Evolutionary conservation across 2,329 filamentous ascomycete species (phyloP), one percentile per base, ranked within the genome.

Genomic region (Chaetomium sp.): DNA sequence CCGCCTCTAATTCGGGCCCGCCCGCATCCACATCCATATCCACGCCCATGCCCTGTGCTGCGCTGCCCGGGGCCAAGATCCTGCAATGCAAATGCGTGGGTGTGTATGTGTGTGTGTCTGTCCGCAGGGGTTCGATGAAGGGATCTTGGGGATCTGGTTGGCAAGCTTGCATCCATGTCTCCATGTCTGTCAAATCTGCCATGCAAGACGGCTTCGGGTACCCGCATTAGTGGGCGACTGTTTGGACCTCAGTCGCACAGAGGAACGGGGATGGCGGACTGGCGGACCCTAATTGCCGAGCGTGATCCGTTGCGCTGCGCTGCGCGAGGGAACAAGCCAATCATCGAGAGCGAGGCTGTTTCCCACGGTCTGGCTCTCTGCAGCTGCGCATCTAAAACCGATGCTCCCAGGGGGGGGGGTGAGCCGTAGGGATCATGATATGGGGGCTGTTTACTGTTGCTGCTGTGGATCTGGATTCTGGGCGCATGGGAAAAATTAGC

Each of bases 231-330:
- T 53, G 55, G 52, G 49, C 57, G 52, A 57, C 66, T 67, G 64
- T 66, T 68, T 67, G 66, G 62, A 65, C 61, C 57, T 64, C 64
- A 59, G 57, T 62, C 54, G 60, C 19, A 59, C 51, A 60, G 56
- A 56, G 55, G 19, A 27, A 27, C 19, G 19, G 19, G 19, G 19
- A 27, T 27, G 19, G 19, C 19, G 19, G 19, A 27, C 19, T 48
- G 51, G 51, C 53, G 57, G 54, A 43, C 14, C 40, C 49, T 49
- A 46, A 45, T 56, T 56, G 19, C 33, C 47, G 47, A 50, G 35
- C 44, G 45, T 47, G 19, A 27, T 27, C 19, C 19, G 19, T 27
- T 27, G 19, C 19, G 19, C 19, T 27, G 19, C 19, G 19, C 19
- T 27, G 19, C 19, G 19, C 19, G 19, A 27, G 19, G 19, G 19